These are phyloP conservation scores for Entomortierella chlamydospora DNA, from an alignment of 192 early-diverging fungal species.

Conservation along the genomic window DNA sequence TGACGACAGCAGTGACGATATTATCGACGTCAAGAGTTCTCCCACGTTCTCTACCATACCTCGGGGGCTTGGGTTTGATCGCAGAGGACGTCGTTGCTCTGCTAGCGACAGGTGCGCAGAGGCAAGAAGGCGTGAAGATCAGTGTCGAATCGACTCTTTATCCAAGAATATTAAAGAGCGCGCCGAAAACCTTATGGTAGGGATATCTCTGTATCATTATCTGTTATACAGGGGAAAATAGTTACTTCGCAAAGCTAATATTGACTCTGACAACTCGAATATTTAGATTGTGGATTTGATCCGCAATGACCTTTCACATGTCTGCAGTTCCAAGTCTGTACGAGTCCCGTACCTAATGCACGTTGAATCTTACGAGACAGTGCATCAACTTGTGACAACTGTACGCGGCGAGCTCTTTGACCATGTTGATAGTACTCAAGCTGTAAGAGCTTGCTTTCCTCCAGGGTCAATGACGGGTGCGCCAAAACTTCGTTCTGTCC, in stretches of 20 bases:
- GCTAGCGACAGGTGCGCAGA: conserved; percentile 44
- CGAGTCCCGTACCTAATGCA: conserved; percentile 86
- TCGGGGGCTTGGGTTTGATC: too few species aligned
- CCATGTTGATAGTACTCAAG: conserved; percentile 73
- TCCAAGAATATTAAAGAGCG: conserved; percentile 86
- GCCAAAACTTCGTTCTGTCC: conserved; percentile 88
- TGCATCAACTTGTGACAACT: conserved; percentile 94
- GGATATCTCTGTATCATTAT: too few species aligned
- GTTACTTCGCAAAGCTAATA: too few species aligned
- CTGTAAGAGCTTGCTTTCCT: conserved; percentile 85
- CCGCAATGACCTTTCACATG: conserved; percentile 89
- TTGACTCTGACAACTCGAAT: not conserved
- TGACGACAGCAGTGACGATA: conserved; percentile 5
- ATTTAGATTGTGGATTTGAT: conserved; percentile 93
- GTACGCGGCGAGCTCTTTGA: conserved; percentile 73
- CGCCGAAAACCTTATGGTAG: conserved; percentile 96
- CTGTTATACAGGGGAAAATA: too few species aligned
- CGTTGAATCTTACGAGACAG: conserved; percentile 90
- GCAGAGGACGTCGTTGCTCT: not conserved
- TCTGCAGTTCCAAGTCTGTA: conserved; percentile 74
- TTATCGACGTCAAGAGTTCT: too few species aligned
- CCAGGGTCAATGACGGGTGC: conserved; percentile 99
- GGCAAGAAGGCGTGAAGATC: conserved; percentile 43
- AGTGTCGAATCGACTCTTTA: conserved; percentile 59
- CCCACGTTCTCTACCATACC: too few species aligned